Base-by-base conservation (phyloP, 1,139 yeast species). In the Suhomyces anneliseae region DNA sequence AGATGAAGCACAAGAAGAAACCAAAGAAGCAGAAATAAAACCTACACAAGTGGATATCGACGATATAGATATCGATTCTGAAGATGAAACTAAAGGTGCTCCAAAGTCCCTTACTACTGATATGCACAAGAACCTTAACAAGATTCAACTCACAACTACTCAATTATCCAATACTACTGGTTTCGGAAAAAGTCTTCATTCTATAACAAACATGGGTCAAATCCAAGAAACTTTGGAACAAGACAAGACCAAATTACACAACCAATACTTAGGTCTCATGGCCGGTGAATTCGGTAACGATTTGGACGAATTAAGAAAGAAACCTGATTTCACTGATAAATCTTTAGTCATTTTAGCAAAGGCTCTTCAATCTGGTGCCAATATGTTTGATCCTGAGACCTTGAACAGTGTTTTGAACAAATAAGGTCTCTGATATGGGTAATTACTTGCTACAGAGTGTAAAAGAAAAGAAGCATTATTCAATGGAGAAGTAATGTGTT, bases 341-440 rank as follows among this genome's bases (percentile, higher is more conserved):
- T 83, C 89, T 15, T 70, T 86, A 52, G 79, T 80, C 19, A 62
- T 83, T 43, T 67, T 86, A 55, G 90, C 90, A 3, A 82, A 81
- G 56, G 75, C 85, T 3, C 71, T 86, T 50, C 87, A 83, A 59
- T 81, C 83, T 43, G 87, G 89, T 11, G 74, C 81, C 7, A 81
- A 83, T 54, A 76, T 85, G 69, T 85, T 85, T 64, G 89, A 83
- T 60, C 76, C 77, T 39, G 87, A 82, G 35, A 76, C 83, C 11
- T 66, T 84, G 54, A 74, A 68, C 49, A 76, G 79, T 7, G 57
- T 76, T 29, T 62, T 69, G 39, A 52, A 53, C 37, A 44, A 51
- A 35, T 38, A 39, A 29, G 31, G 37, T 34, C 12, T 9, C 7
- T 11, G 24, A 19, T 19, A 19, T 19, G 24, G 6, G 24, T 19